Base-by-base conservation (phyloP, 2,329 filamentous ascomycete species). In the Xylariaceae sp. region DNA sequence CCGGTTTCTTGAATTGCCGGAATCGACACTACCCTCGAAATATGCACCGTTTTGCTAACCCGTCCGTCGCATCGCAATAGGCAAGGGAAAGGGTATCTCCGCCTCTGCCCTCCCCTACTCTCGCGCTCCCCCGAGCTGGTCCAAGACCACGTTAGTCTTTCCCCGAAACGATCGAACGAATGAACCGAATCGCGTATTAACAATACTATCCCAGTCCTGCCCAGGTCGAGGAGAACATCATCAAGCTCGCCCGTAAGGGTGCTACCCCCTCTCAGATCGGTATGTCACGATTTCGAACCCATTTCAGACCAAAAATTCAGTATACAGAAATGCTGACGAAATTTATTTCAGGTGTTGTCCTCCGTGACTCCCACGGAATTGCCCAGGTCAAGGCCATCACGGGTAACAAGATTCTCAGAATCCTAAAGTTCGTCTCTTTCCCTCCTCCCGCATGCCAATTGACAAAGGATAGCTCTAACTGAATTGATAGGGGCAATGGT, bases 381-480 rank as follows among this genome's bases (percentile, higher is more conserved):
- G 87, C 92, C 61, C 92, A 97, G 76, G 90, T 96, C 73, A 94
- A 92, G 80, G 76, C 94, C 64, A 88, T 96, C 58, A 95, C 89
- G 30, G 90, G 92, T 75, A 98, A 98, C 88, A 94, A 95, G 81
- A 96, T 98, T 69, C 88, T 98, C 65, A 85, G 92, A 71, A 97
- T 98, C 75, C 81, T 98, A 61, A 97, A 96, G 83, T 85, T 85
- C 61, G 45, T 48, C n/a, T n/a, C n/a, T 18, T 13, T 27, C 16
- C 34, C 28, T 18, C 14, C 11, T 9, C 12, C 9, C 14, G 8
- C 9, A 17, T 14, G 14, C 9, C 32, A 11, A 9, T 19, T 4
- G 18, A 29, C n/a, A 7, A 1, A 15, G 27, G 3, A 5, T n/a
- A 16, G 27, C 14, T 17, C 43, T 48, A 39, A 48, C 29, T n/a